phyloP scores from a whole-genome alignment of 148 eudicot species.

The Amaranthus cruentus region DNA sequence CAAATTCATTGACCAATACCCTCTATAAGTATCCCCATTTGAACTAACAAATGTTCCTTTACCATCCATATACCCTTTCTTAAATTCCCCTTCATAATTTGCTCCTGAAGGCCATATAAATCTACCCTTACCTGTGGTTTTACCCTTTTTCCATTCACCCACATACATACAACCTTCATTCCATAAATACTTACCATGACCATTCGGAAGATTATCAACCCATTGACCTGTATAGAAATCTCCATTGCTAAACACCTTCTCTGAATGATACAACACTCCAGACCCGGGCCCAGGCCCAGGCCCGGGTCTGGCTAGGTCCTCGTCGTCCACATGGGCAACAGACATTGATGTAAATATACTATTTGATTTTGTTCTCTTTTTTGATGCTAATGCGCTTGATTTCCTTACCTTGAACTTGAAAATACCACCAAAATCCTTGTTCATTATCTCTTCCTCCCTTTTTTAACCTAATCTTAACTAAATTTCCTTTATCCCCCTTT shows the following conservation, averaged over 20 bases:
- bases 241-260: conserved; percentile 53
- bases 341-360: conserved; percentile 69
- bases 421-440: conserved; percentile 33
- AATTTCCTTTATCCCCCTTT: conserved; percentile 12
- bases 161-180: conserved; percentile 84
- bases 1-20: conserved; percentile 57
- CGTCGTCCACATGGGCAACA: conserved; percentile 79
- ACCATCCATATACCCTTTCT: conserved; percentile 73
- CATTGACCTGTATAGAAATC: conserved; percentile 67
- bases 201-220: conserved; percentile 56
- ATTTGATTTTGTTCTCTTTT: conserved; percentile 46
- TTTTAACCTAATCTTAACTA: neutral
- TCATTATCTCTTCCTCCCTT: conserved; percentile 24
- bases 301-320: conserved; percentile 14
- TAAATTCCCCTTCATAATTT: conserved; percentile 77
- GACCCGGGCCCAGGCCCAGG: conserved; percentile 11
- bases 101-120: conserved; percentile 95
- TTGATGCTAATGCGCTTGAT: conserved; percentile 33
- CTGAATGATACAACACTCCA: conserved; percentile 33
- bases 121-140: conserved; percentile 55
- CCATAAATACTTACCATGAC: conserved; percentile 77
- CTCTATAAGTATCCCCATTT: conserved; percentile 54
- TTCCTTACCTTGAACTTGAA: conserved; percentile 37
- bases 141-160: conserved; percentile 78
- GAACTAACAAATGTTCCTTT: conserved; percentile 56